phyloP scores from a whole-genome alignment of 768 basidiomycete species.

The Hortiboletus flavorubellus region DNA sequence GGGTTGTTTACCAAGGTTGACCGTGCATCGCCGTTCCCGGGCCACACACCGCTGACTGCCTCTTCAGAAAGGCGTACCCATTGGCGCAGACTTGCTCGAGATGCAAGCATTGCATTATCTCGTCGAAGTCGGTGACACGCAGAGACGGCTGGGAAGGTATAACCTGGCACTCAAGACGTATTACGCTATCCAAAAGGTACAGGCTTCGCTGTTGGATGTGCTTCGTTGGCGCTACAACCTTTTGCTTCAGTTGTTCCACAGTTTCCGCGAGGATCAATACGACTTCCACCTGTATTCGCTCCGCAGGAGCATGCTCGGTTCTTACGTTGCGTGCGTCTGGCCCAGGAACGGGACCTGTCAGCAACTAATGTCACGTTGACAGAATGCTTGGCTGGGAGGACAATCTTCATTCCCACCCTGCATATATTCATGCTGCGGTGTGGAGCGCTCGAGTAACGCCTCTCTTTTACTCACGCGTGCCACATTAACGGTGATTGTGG shows the following conservation, averaged over 20 bases:
- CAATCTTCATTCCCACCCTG: conserved; percentile 68
- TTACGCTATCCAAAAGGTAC: conserved; percentile 68
- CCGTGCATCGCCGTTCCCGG: conserved; percentile 3
- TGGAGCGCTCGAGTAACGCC: conserved; percentile 60
- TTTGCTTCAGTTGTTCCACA: conserved; percentile 63
- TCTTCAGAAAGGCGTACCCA: conserved; percentile 81
- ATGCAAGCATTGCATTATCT: conserved; percentile 94
- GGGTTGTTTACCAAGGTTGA: conserved; percentile 90
- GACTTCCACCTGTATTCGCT: conserved; percentile 97
- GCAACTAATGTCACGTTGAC: conserved; percentile 3
- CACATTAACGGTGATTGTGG: conserved; percentile 9
- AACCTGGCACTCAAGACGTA: conserved; percentile 86
- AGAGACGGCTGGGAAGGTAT: conserved; percentile 59
- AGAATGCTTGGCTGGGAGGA: conserved; percentile 87
- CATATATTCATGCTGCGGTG: conserved; percentile 70
- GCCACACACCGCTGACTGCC: conserved; percentile 4
- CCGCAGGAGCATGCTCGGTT: conserved; percentile 81
- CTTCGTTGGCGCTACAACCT: conserved; percentile 4
- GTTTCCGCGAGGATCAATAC: conserved; percentile 92
- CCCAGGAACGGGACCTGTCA: neutral
- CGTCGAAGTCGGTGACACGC: conserved; percentile 74
- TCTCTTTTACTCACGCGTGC: conserved; percentile 4
- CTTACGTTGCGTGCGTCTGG: conserved; percentile 73
- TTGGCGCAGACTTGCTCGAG: conserved; percentile 82
- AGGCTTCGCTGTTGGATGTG: conserved; percentile 13